Evolutionary conservation across 306 rosid genomes (phyloP).

Genomic region (Vigna angularis): DNA sequence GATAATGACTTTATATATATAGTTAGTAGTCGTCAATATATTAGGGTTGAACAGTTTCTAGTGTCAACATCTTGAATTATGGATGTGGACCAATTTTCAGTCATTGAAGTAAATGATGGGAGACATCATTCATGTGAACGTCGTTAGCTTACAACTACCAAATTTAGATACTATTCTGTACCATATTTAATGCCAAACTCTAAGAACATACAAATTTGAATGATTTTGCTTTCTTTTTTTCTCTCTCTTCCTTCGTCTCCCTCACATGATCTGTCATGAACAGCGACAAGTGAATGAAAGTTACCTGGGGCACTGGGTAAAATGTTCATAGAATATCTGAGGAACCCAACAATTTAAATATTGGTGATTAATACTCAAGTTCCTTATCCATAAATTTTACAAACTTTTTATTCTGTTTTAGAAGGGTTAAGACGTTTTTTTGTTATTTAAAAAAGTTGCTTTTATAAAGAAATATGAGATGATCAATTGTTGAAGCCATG

Average conservation of each 20-base stretch:
- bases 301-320: slow-evolving; percentile 23
- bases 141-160: slow-evolving; percentile 78
- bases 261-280: slow-evolving; percentile 49
- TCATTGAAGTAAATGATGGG: slow-evolving; percentile 76
- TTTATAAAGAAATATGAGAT: background rate
- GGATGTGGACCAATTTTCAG: slow-evolving; percentile 75
- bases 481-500: background rate
- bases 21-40: slow-evolving; percentile 1
- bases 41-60: slow-evolving; percentile 17
- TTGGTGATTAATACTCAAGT: no score
- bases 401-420: background rate
- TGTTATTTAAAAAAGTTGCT: background rate
- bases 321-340: slow-evolving; percentile 6
- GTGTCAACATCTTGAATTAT: slow-evolving; percentile 58
- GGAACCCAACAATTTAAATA: background rate
- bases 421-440: background rate
- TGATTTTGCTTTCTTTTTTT: background rate
- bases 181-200: slow-evolving; percentile 57
- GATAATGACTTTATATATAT: slow-evolving; percentile 15
- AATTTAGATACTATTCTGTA: slow-evolving; percentile 57
- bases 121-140: slow-evolving; percentile 84
- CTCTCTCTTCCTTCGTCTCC: slow-evolving; percentile 36
- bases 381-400: background rate
- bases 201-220: slow-evolving; percentile 41
- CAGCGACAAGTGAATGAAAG: slow-evolving; percentile 12